Percentiles rank a stretch among this genome's conserved stretches.
phyloP scores from a whole-genome alignment of 495 filamentous ascomycete species.

The Lasiosphaeriaceae sp. region DNA sequence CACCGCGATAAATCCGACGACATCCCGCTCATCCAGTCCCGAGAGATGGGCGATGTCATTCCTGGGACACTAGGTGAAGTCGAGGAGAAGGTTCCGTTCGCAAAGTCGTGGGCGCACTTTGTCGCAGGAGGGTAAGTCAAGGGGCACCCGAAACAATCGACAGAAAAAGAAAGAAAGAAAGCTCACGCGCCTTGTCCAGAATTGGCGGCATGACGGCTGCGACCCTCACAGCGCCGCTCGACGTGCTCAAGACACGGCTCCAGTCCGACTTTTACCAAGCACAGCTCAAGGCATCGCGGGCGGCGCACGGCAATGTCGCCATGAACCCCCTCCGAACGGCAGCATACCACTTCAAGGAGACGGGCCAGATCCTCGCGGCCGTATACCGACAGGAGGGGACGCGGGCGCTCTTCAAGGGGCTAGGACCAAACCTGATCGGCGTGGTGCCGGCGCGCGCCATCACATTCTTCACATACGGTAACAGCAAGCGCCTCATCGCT shows the following conservation, averaged over 20 bases:
- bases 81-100: slow-evolving; percentile 45
- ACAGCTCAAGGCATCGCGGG: slow-evolving; percentile 50
- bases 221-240: slow-evolving; percentile 79
- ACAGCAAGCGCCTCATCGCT: slow-evolving; percentile 73
- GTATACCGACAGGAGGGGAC: slow-evolving; percentile 76
- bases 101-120: slow-evolving; percentile 84
- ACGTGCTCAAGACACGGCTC: slow-evolving; percentile 85
- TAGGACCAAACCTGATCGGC: slow-evolving; percentile 82
- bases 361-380: slow-evolving; percentile 71
- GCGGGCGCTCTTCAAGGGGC: slow-evolving; percentile 81
- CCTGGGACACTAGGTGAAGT: slow-evolving; percentile 33
- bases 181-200: slow-evolving; percentile 38
- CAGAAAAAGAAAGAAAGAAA: too few species aligned
- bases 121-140: slow-evolving; percentile 73
- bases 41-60: slow-evolving; percentile 57
- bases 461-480: slow-evolving; percentile 87
- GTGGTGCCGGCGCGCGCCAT: slow-evolving; percentile 83
- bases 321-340: slow-evolving; percentile 46
- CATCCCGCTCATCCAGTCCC: slow-evolving; percentile 49
- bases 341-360: slow-evolving; percentile 67
- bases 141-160: not conserved
- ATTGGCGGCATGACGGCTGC: slow-evolving; percentile 85
- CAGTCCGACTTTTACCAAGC: slow-evolving; percentile 89
- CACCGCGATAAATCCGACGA: slow-evolving; percentile 15
- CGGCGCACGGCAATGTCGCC: slow-evolving; percentile 30